Conservation (phyloP, 495 filamentous ascomycete species). For the Talaromyces stipitatus region DNA sequence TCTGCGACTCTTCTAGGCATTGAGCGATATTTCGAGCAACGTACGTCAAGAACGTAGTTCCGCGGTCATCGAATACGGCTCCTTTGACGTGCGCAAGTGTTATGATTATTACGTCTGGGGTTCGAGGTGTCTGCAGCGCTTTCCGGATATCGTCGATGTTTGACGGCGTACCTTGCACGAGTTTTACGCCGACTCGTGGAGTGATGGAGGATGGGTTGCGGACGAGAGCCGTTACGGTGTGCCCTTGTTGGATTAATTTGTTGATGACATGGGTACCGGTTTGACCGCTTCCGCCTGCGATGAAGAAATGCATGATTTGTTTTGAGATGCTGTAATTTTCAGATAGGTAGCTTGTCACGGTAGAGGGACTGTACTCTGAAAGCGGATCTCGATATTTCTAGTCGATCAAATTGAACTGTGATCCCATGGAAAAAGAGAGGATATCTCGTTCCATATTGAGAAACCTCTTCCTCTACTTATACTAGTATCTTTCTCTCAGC, state of each 20-base stretch:
- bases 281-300: conserved; percentile 35
- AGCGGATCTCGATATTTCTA: no score
- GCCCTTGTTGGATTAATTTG: conserved; percentile 18
- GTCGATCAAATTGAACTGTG: no score
- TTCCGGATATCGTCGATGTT: conserved; percentile 22
- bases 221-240: conserved; percentile 34
- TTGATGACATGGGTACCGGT: conserved; percentile 34
- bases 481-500: no score
- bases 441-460: no score
- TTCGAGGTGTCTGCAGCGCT: conserved; percentile 22
- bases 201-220: conserved; percentile 23
- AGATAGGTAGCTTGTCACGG: no score
- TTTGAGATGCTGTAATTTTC: background rate
- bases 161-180: conserved; percentile 31
- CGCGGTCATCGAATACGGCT: conserved; percentile 9
- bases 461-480: no score
- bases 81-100: conserved; percentile 22
- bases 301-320: conserved; percentile 29
- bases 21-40: conserved; percentile 23
- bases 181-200: conserved; percentile 17
- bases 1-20: conserved; percentile 26
- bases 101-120: conserved; percentile 25
- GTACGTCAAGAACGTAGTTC: conserved; percentile 17
- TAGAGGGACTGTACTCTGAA: no score
- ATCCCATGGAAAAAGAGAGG: no score